Evolutionary conservation across 176 grass and related monocot species (phyloP), one percentile per base, ranked within the genome.

Genomic region (Aegilops umbellulata): DNA sequence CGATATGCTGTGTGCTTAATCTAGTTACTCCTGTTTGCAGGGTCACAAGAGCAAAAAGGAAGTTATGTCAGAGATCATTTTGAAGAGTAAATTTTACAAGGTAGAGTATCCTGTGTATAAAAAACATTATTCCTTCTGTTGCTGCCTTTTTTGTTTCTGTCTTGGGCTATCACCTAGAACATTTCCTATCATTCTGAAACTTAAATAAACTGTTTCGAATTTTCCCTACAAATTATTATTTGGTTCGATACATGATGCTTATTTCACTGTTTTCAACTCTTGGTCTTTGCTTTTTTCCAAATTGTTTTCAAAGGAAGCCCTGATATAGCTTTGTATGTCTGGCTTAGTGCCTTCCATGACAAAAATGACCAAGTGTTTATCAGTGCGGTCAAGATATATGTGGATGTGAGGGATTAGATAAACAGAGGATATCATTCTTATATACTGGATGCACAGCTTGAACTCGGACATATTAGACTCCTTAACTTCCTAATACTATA

Each of bases 1-100:
- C 10, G 70, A 70, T 74, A 46, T 83, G 15, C 7, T 68, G 35
- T 84, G 67, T 67, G 26, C 75, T 91, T 64, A 87, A 82, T 74
- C 47, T 84, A 46, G 30, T 74, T 68, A 32, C 60, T 22, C 30
- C 81, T 91, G 74, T 84, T 87, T 42, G 32, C 90, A 98, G 96
- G 81, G 57, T 66, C 86, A 87, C 82, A 98, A 95, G 86, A 87
- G 90, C 82, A 98, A 98, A 88, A 98, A 98, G 88, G 93, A 98
- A 87, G 96, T 98, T 84, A 98, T 98, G 96, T 46, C 67, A 69
- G 96, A 98, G 88, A 91, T 98, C 72, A 98, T 98, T 86, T 83
- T 86, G 75, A 95, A 98, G 84, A 98, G 96, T 88, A 98, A 98
- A 95, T 98, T 87, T 89, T 98, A 91, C 89, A 95, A 98, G 96